These are phyloP conservation scores for Ephemerocybe angulata DNA, from an alignment of 768 basidiomycete genomes.

Conservation along the genomic window DNA sequence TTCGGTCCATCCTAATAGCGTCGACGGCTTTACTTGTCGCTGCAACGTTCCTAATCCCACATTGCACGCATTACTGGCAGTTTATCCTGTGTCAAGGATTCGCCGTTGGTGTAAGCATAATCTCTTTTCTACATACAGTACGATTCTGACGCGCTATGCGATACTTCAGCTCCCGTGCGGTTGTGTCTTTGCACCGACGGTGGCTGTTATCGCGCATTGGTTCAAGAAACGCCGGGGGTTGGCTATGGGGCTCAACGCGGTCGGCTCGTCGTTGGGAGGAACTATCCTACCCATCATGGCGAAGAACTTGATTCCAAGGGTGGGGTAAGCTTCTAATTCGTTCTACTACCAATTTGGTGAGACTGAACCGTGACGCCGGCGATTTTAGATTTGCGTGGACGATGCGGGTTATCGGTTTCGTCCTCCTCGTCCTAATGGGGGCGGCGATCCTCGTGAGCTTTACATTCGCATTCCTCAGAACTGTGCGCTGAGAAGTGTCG, in stretches of 20 bases:
- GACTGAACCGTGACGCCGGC: too few species aligned
- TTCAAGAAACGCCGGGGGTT: conserved; percentile 58
- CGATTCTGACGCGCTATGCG: neutral
- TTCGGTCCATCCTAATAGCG: conserved; percentile 45
- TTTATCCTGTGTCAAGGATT: conserved; percentile 74
- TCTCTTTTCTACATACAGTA: neutral
- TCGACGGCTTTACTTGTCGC: conserved; percentile 49
- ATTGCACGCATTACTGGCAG: conserved; percentile 76
- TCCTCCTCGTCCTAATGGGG: conserved; percentile 49
- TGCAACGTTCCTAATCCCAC: conserved; percentile 61
- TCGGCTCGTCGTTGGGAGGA: conserved; percentile 68
- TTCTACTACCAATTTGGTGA: neutral
- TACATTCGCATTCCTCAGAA: neutral
- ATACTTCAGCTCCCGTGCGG: conserved; percentile 52
- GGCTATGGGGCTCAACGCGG: conserved; percentile 61
- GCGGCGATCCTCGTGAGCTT: conserved; percentile 47
- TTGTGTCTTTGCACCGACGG: conserved; percentile 57
- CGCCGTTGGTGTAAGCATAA: conserved; percentile 50
- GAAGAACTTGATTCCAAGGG: conserved; percentile 47
- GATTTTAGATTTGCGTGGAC: conserved; percentile 81
- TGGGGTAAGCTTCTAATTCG: conserved; percentile 32
- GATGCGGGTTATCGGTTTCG: conserved; percentile 65
- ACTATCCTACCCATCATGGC: conserved; percentile 62
- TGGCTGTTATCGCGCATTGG: conserved; percentile 68
- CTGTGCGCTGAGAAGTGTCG: neutral